Conservation (phyloP, 345 rosid genomes). For the Arabis hirsuta region DNA sequence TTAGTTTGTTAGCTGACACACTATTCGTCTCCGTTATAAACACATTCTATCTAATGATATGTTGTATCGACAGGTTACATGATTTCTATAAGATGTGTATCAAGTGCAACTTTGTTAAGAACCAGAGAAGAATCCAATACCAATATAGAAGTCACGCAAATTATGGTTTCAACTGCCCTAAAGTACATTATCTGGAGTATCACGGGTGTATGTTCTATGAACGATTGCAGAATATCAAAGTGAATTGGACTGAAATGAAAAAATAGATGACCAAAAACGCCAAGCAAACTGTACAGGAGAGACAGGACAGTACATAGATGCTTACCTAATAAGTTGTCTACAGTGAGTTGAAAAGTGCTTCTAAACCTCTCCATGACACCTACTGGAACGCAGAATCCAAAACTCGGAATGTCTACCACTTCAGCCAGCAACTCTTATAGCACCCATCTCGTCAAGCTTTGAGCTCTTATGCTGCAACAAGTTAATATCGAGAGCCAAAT, state of each 20-base stretch:
- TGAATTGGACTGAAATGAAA: slow-evolving; percentile 11
- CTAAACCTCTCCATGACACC: slow-evolving; percentile 59
- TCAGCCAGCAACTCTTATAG: slow-evolving; percentile 88
- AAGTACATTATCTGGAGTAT: slow-evolving; percentile 4
- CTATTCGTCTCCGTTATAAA: slow-evolving; percentile 2
- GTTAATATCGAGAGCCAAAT: slow-evolving; percentile 23
- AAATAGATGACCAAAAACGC: slow-evolving; percentile 3
- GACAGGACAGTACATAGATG: slow-evolving; percentile 15
- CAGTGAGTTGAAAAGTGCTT: slow-evolving; percentile 51
- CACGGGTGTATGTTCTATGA: slow-evolving; percentile 21
- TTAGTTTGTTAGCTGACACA: slow-evolving; percentile 4
- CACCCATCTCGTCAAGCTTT: slow-evolving; percentile 88
- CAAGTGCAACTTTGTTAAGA: slow-evolving; percentile 9
- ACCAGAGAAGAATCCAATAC: slow-evolving; percentile 6
- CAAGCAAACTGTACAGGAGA: slow-evolving; percentile 21
- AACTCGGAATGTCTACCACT: slow-evolving; percentile 34
- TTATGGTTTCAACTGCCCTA: background rate
- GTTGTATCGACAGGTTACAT: background rate
- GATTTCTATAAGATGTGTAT: background rate
- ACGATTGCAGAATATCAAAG: slow-evolving; percentile 12
- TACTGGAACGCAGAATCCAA: slow-evolving; percentile 40
- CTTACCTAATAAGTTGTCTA: slow-evolving; percentile 64
- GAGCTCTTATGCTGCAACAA: slow-evolving; percentile 86
- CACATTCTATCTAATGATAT: background rate
- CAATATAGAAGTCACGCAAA: background rate